Evolutionary conservation across 345 rosid species (phyloP).

Genomic region (Corchorus olitorius): DNA sequence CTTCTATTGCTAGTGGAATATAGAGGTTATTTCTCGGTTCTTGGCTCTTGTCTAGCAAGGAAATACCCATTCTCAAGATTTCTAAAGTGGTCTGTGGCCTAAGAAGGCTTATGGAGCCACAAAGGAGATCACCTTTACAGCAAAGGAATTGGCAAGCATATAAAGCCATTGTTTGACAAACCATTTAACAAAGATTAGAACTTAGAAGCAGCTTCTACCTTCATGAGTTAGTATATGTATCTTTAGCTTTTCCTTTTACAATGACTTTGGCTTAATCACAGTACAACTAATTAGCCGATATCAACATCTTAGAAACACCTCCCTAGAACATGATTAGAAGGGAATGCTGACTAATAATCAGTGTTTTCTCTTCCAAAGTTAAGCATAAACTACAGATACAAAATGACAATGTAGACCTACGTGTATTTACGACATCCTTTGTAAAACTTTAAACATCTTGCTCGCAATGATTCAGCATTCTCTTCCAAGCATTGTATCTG

Average conservation of each 20-base stretch:
- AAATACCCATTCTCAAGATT: neutral
- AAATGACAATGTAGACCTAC: conserved; percentile 29
- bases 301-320: conserved; percentile 9
- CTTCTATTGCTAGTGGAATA: conserved; percentile 2
- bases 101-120: neutral
- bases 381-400: conserved; percentile 7
- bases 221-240: neutral
- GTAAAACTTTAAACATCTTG: conserved; percentile 58
- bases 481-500: conserved; percentile 71
- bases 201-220: neutral
- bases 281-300: neutral
- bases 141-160: neutral
- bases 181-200: neutral
- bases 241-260: neutral
- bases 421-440: conserved; percentile 72
- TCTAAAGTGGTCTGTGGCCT: neutral
- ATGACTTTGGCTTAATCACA: neutral
- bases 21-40: neutral
- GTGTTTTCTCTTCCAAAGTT: neutral
- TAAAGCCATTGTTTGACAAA: neutral
- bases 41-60: neutral
- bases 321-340: neutral
- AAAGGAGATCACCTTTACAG: neutral
- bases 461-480: conserved; percentile 56
- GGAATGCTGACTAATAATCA: neutral